Evolutionary conservation across 2,329 filamentous ascomycete genomes (phyloP), one percentile per base, ranked within the genome.

Genomic region (Sporothrix mexicana): DNA sequence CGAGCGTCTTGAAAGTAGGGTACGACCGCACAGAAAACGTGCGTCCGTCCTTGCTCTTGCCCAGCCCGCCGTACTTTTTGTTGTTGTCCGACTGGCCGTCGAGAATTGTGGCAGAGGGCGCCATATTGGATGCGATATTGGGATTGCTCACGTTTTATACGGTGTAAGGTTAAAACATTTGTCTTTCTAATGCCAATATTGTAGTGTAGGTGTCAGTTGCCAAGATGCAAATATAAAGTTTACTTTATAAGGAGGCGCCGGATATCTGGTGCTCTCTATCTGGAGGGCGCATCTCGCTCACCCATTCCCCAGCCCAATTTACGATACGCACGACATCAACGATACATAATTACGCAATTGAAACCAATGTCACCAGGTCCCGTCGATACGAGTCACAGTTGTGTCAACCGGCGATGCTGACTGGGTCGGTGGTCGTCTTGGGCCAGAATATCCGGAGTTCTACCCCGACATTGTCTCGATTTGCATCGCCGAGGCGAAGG

Each of bases 1-100:
- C 82, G 74, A 83, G 83, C 23, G 83, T 81, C 12, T 82, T 79
- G 78, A 88, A 89, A 61, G 82, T 81, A 1, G 88, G 88, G 51
- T 90, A 87, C 47, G 85, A 83, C 57, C 82, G 80, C 41, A 87
- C 57, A 17, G 43, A 51, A 17, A 76, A 72, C 6, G 70, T 69
- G 15, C 64, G 47, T 15, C 71, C 71, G 53, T 72, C 71, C 6
- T 36, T 69, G 49, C 47, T 36, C 15, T 69, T 53, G n/a, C 66
- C 49, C n/a, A 69, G 17, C 1, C 66, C 41, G 41, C 53, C 68
- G 20, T 70, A 59, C 20, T 45, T 70, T n/a, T 59, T 70, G 51
- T 59, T 70, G 51, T 70, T 70, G 12, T 70, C 66, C 9, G 66
- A 69, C 68, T 59, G 53, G 68, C 68, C 53, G 36, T 59, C 68